phyloP scores from a whole-genome alignment of 805 yeast species.

The Metschnikowia koreensis region DNA sequence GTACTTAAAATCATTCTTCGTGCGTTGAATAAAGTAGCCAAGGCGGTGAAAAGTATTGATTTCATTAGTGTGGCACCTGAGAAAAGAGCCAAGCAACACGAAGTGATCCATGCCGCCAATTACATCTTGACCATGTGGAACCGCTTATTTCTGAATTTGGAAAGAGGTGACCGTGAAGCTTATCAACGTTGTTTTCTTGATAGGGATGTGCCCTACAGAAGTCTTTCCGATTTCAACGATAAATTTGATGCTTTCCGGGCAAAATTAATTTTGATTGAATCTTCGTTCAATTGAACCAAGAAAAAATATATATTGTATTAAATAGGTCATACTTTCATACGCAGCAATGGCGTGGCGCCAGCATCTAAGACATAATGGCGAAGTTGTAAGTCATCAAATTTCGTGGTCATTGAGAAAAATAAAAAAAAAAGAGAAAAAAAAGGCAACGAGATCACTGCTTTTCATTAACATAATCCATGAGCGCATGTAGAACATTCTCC shows the following conservation, averaged over 20 bases:
- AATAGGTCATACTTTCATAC: no score
- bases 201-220: neutral
- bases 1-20: constrained; percentile 1
- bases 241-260: neutral
- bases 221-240: neutral
- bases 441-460: neutral
- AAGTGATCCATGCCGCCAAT: neutral
- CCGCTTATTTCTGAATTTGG: neutral
- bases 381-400: no score
- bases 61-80: neutral
- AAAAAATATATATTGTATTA: no score
- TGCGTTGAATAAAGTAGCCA: constrained; percentile 1
- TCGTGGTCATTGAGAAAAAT: no score
- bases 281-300: neutral
- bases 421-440: no score
- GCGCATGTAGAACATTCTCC: constrained; percentile 39
- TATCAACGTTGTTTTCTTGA: neutral
- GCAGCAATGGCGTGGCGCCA: no score
- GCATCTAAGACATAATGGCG: no score
- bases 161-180: neutral
- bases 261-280: neutral
- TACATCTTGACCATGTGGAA: constrained; percentile 4
- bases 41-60: neutral
- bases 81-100: neutral
- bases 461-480: constrained; percentile 37